Percentiles rank a stretch among this genome's conserved stretches.
Evolutionary conservation across 371 early-diverging fungal species (phyloP).

Genomic region (Rhizopus sp.): DNA sequence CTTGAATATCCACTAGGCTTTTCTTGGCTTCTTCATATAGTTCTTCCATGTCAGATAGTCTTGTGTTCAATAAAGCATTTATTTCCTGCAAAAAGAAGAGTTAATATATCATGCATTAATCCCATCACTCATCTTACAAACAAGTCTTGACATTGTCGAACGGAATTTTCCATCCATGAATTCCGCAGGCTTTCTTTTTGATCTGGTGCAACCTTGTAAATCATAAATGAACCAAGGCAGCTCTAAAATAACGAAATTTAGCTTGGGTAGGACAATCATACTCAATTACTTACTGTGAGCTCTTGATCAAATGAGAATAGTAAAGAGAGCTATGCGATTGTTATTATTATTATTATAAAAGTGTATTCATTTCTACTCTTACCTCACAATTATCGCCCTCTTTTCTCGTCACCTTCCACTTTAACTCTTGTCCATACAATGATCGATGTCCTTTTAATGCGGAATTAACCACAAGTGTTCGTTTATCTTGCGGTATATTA

Average conservation of each 20-base stretch:
- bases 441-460: slow-evolving; percentile 2
- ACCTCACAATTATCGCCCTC: not conserved
- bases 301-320: slow-evolving; percentile 3
- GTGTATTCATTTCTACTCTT: too few relatives aligned
- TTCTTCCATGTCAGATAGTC: not conserved
- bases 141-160: not conserved
- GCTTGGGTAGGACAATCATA: not conserved
- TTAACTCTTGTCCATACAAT: slow-evolving; percentile 1
- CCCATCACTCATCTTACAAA: not conserved
- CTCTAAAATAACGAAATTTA: not conserved
- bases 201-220: not conserved
- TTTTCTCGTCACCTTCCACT: slow-evolving; percentile 5
- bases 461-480: not conserved
- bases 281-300: not conserved
- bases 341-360: not conserved
- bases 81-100: slow-evolving; percentile 10
- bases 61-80: slow-evolving; percentile 2
- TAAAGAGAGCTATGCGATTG: not conserved
- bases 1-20: not conserved
- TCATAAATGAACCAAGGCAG: not conserved
- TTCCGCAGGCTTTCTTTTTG: not conserved
- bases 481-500: slow-evolving; percentile 1
- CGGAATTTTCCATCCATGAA: slow-evolving; percentile 2
- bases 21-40: not conserved
- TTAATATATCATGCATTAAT: not conserved